These are phyloP conservation scores for Phaeosphaeria sp. DNA, from an alignment of 2,329 filamentous ascomycete genomes.

Conservation along the genomic window DNA sequence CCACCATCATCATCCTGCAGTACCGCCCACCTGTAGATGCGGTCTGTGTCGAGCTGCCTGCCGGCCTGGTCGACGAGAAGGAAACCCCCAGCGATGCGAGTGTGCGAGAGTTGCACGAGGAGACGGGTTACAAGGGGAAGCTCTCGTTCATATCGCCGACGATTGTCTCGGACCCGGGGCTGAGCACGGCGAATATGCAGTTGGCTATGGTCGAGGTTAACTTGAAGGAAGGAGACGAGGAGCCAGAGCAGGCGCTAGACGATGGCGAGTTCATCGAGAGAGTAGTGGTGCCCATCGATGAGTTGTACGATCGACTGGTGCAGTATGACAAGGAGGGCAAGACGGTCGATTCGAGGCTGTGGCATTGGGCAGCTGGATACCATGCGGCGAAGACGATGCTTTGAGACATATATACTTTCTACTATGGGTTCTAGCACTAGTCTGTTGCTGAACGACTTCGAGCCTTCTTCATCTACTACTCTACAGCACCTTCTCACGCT, in stretches of 20 bases:
- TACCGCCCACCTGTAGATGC: conserved; percentile 66
- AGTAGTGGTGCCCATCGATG: conserved; percentile 63
- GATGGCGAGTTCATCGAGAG: conserved; percentile 68
- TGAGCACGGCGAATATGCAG: conserved; percentile 68
- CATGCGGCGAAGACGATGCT: conserved; percentile 53
- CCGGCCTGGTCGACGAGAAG: conserved; percentile 64
- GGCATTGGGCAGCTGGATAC: conserved; percentile 66
- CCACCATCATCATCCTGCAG: conserved; percentile 64
- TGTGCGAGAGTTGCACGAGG: conserved; percentile 66
- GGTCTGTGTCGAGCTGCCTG: conserved; percentile 66
- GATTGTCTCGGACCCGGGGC: conserved; percentile 70
- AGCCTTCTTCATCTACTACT: background rate
- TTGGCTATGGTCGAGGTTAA: conserved; percentile 66
- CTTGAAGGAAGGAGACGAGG: conserved; percentile 55
- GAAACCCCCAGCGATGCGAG: conserved; percentile 64
- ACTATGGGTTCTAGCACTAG: background rate
- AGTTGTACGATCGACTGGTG: conserved; percentile 62
- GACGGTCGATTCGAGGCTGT: conserved; percentile 64
- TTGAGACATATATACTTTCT: background rate
- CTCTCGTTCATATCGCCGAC: conserved; percentile 63
- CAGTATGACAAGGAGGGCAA: conserved; percentile 56
- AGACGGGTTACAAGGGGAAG: conserved; percentile 66
- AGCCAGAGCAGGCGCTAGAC: conserved; percentile 65
- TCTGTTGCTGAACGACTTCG: background rate
- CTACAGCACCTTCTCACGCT: conserved; percentile 8